Conservation (phyloP, 139 green algal genomes). For the Medakamo hakoo region DNA sequence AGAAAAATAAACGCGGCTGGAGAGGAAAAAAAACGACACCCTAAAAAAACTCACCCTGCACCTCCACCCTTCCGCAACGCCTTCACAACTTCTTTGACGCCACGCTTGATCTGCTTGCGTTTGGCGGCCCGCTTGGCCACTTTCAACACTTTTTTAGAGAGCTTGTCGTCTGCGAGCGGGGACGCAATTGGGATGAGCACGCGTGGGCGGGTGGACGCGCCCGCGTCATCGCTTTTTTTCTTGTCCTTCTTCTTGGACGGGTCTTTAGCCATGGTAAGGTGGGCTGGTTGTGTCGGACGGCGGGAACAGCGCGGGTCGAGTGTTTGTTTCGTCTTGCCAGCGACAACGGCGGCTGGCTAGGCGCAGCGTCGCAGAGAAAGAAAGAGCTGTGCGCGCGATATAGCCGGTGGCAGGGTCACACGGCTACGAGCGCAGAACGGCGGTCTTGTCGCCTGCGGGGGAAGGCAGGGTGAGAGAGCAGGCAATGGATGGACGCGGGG, state of each 20-base stretch:
- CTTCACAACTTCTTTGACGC: slow-evolving; percentile 98
- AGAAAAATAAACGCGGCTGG: neutral
- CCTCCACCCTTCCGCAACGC: slow-evolving; percentile 74
- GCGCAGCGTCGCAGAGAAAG: too few species aligned
- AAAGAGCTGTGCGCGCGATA: too few species aligned
- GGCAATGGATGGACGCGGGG: too few species aligned
- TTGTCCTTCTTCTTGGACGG: slow-evolving; percentile 9
- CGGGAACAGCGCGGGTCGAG: too few species aligned
- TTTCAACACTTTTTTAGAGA: slow-evolving; percentile 82
- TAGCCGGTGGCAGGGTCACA: too few species aligned
- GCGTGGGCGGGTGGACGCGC: neutral
- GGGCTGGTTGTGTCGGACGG: neutral
- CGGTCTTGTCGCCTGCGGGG: too few species aligned
- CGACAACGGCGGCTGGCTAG: too few species aligned
- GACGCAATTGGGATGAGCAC: slow-evolving; percentile 61
- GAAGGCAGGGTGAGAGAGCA: too few species aligned
- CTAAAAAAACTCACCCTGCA: too few species aligned
- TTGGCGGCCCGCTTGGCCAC: slow-evolving; percentile 87
- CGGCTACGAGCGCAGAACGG: too few species aligned
- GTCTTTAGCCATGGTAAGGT: slow-evolving; percentile 2
- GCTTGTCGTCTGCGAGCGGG: slow-evolving; percentile 82
- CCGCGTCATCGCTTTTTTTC: slow-evolving; percentile 4
- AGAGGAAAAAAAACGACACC: slow-evolving; percentile 10
- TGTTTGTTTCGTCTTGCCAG: too few species aligned
- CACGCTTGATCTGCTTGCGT: slow-evolving; percentile 84